Conservation (phyloP, 495 filamentous ascomycete genomes). For the Lichenothelia convexa region DNA sequence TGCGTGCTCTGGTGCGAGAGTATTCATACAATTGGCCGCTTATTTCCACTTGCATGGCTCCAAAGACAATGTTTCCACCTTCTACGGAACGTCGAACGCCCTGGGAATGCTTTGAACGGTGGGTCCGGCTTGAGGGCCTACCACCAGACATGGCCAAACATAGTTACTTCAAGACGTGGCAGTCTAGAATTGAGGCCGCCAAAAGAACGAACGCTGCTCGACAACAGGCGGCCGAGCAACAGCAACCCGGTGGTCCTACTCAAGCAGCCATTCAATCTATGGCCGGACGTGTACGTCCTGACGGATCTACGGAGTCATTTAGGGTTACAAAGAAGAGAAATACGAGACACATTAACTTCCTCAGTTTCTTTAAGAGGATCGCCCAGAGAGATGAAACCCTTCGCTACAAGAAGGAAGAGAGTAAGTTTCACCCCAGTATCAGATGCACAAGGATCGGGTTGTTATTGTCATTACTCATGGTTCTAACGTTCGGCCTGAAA, state of each 20-base stretch:
- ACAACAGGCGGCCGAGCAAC: constrained; percentile 36
- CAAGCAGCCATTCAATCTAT: constrained; percentile 38
- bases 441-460: background rate
- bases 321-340: constrained; percentile 74
- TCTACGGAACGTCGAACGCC: constrained; percentile 80
- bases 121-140: constrained; percentile 75
- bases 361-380: constrained; percentile 88
- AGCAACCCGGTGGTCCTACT: too few species aligned
- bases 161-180: constrained; percentile 76
- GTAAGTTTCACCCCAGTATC: constrained; percentile 21
- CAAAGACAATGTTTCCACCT: constrained; percentile 58
- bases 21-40: constrained; percentile 96
- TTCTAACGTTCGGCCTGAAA: constrained; percentile 4
- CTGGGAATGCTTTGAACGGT: constrained; percentile 97
- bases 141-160: constrained; percentile 85
- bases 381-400: constrained; percentile 82
- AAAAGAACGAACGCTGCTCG: constrained; percentile 45
- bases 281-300: constrained; percentile 37
- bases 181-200: constrained; percentile 60
- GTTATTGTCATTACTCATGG: background rate
- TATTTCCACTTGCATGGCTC: constrained; percentile 58
- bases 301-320: constrained; percentile 46
- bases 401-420: constrained; percentile 71
- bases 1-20: constrained; percentile 68
- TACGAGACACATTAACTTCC: constrained; percentile 64